phyloP scores from a whole-genome alignment of 805 yeast genomes.

The Teunomyces tritomae region DNA sequence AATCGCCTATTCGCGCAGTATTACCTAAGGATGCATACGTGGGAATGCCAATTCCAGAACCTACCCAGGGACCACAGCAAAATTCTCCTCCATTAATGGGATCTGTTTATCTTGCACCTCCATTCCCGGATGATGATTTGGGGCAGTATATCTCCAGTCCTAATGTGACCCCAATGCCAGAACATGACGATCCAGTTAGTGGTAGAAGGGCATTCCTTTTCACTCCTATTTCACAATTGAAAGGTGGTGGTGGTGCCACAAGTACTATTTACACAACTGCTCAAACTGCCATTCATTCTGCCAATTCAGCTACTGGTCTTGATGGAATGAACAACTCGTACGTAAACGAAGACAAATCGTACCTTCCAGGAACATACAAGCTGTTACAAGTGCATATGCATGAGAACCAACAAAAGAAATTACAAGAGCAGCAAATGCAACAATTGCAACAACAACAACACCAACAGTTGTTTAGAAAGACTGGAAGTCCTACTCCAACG shows the following conservation, averaged over 20 bases:
- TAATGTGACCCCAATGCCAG: conserved; percentile 37
- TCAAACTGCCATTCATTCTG: conserved; percentile 16
- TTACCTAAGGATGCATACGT: conserved; percentile 72
- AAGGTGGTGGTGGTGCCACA: conserved; percentile 30
- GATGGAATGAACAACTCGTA: conserved; percentile 1
- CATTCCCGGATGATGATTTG: conserved; percentile 75
- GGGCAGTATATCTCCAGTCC: conserved; percentile 60
- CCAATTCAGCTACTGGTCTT: conserved; percentile 11
- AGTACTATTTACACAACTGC: conserved; percentile 13
- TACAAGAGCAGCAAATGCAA: conserved; percentile 13
- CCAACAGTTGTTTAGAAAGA: conserved; percentile 11
- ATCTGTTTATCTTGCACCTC: conserved; percentile 77
- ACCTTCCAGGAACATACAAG: conserved; percentile 14
- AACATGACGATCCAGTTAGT: conserved; percentile 34
- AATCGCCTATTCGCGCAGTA: conserved; percentile 79
- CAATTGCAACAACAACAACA: conserved; percentile 17
- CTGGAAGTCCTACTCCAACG: conserved; percentile 12
- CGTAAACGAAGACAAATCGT: not conserved
- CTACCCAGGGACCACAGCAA: conserved; percentile 73
- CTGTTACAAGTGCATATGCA: conserved; percentile 15
- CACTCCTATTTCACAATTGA: conserved; percentile 45
- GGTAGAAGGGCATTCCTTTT: conserved; percentile 41
- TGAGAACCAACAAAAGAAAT: conserved; percentile 13
- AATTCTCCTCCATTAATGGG: conserved; percentile 93
- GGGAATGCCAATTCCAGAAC: conserved; percentile 76